These are phyloP conservation scores for Craspedostauros australis DNA, from an alignment of 108 stramenopile genomes.

Conservation along the genomic window DNA sequence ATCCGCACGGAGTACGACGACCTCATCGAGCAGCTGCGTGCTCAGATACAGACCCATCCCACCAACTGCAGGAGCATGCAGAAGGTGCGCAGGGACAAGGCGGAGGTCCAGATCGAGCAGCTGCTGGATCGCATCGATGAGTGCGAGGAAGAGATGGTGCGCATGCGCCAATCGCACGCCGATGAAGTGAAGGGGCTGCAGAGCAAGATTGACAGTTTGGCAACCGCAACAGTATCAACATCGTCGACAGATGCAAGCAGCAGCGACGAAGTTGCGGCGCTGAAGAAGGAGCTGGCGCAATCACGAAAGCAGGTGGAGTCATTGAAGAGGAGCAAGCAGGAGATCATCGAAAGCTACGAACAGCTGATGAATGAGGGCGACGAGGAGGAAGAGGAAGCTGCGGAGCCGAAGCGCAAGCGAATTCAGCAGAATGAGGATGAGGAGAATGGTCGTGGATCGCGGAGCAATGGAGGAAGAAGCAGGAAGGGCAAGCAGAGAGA, in stretches of 20 bases:
- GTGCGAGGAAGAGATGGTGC: conserved; percentile 79
- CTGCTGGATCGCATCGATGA: conserved; percentile 71
- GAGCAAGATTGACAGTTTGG: conserved; percentile 1
- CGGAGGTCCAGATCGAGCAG: conserved; percentile 47
- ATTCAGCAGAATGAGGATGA: too few relatives aligned
- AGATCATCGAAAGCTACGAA: conserved; percentile 4
- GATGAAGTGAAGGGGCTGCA: conserved; percentile 31
- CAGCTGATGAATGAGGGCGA: not conserved
- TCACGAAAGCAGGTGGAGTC: not conserved
- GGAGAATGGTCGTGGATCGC: too few relatives aligned
- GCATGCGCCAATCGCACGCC: conserved; percentile 61
- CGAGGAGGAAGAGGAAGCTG: not conserved
- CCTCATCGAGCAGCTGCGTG: conserved; percentile 44
- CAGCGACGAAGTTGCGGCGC: not conserved
- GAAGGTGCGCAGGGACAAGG: conserved; percentile 38
- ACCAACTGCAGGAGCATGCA: conserved; percentile 13
- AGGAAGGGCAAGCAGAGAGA: not conserved
- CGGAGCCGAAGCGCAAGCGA: too few relatives aligned
- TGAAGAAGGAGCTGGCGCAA: not conserved
- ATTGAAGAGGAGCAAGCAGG: not conserved
- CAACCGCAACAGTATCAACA: too few relatives aligned
- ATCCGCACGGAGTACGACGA: conserved; percentile 53
- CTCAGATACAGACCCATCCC: conserved; percentile 17
- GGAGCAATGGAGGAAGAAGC: not conserved
- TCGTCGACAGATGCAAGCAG: too few relatives aligned